phyloP scores from a whole-genome alignment of 176 grass and related monocot species.

The Musa itinerans region DNA sequence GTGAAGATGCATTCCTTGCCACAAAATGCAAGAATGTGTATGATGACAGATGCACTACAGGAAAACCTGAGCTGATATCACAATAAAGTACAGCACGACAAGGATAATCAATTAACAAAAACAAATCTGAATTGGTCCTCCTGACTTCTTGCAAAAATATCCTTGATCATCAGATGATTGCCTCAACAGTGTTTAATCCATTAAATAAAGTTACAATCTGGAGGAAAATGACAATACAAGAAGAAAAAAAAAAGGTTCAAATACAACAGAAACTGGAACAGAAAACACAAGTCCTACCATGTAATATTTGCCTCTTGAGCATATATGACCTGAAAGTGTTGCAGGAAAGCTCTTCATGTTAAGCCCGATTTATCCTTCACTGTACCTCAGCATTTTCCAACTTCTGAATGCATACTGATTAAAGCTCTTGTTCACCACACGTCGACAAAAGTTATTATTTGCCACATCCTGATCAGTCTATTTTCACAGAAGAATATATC shows the following conservation, averaged over 20 bases:
- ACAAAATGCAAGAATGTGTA: too few species aligned
- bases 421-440: neutral
- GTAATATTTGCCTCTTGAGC: neutral
- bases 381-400: neutral
- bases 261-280: neutral
- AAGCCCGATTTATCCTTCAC: neutral
- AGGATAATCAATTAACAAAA: too few species aligned
- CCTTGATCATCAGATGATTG: neutral
- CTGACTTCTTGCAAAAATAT: neutral
- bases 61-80: too few species aligned
- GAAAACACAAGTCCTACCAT: neutral
- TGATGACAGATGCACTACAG: too few species aligned
- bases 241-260: too few species aligned
- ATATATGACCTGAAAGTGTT: too few species aligned
- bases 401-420: neutral
- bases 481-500: constrained; percentile 74
- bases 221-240: neutral
- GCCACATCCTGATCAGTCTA: constrained; percentile 38
- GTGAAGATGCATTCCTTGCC: too few species aligned
- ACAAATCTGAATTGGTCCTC: too few species aligned
- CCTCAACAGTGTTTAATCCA: neutral
- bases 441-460: neutral
- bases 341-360: neutral
- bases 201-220: neutral
- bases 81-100: too few species aligned